Base-by-base conservation (phyloP, 352 stramenopile genomes). In the Pythium rhizo-oryzae region DNA sequence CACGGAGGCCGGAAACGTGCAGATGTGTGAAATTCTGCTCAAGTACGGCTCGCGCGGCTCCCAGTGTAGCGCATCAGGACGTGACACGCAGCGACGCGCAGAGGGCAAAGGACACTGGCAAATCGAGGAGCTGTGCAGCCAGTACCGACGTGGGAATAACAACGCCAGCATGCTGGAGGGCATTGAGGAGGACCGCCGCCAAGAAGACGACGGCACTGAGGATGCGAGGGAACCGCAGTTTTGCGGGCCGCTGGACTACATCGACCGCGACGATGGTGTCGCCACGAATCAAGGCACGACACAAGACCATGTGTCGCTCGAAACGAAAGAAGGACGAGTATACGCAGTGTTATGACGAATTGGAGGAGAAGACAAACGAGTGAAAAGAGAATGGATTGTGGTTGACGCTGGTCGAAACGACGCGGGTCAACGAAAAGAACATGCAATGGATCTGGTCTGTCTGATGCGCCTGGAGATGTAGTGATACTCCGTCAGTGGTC, bases 21-120 rank as follows among this genome's bases (percentile, higher is more conserved):
- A 61, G 16, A 85, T 88, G 50, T 88, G 80, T 51, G 71, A 85
- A 47, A 33, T 88, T 35, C 70, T 91, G n/a, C 39, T 85, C 24
- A 58, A 63, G 18, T 62, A 78, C 46, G 74, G 75, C n/a, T 72
- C 54, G 23, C 72, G 68, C 30, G 73, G 76, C 51, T 71, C 61
- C 28, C 62, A 69, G 59, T 69, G 70, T 59, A 82, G 75, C 18
- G 25, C 19, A 4, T 54, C 39, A 1, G 44, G 57, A 6, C 37
- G 43, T 15, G 41, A 64, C 28, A 33, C 15, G 35, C 37, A 19
- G 50, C 39, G 50, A n/a, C 16, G 49, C 2, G 55, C 55, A 2
- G 50, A 24, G 6, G 55, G 37, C 3, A 18, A 50, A 19, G 35
- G 55, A 11, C 55, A 61, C 23, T 51, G 39, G 55, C n/a, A 35